Base-by-base conservation (phyloP, 352 stramenopile species). In the Phytophthora sojae region DNA sequence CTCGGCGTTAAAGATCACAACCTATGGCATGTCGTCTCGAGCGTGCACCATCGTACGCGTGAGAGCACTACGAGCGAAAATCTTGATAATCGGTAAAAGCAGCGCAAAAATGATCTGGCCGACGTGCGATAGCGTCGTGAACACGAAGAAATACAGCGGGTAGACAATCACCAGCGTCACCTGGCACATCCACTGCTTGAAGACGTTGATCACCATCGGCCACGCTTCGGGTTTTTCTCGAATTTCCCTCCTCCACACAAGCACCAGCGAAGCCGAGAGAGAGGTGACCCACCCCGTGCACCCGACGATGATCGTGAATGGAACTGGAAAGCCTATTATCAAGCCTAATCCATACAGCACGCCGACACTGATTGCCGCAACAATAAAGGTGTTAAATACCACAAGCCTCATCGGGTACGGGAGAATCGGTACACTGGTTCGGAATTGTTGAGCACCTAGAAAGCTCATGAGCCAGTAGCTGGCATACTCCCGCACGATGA, bases 1-100 rank as follows among this genome's bases (percentile, higher is more conserved):
- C 57, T 73, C 67, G 3, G 59, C 60, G 59, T 69, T 69, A 17
- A 73, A 65, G 15, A 73, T 53, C 11, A 73, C 54, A 21, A 69
- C 19, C 19, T 57, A 39, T 7, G 50, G 23, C 32, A 44, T 66
- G 6, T 55, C 53, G 21, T 64, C 58, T 8, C 44, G 17, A 11
- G 6, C 7, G 44, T 51, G 44, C 6, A 26, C 44, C 44, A 51
- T 25, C 3, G 44, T 51, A 5, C 25, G 44, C 6, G 44, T 51
- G 8, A 51, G 19, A 19, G 44, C n/a, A 14, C n/a, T 17, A 1
- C 44, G 44, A 12, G 44, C 44, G 4, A 51, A 51, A 51, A 51
- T 51, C 44, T 51, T 51, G 44, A 51, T 26, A 3, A 51, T 3
- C 26, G 44, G 19, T 14, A 51, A 4, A 26, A 51, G 19, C 0